Base-by-base conservation (phyloP, 2,329 filamentous ascomycete genomes). In the Botrytis squamosa region DNA sequence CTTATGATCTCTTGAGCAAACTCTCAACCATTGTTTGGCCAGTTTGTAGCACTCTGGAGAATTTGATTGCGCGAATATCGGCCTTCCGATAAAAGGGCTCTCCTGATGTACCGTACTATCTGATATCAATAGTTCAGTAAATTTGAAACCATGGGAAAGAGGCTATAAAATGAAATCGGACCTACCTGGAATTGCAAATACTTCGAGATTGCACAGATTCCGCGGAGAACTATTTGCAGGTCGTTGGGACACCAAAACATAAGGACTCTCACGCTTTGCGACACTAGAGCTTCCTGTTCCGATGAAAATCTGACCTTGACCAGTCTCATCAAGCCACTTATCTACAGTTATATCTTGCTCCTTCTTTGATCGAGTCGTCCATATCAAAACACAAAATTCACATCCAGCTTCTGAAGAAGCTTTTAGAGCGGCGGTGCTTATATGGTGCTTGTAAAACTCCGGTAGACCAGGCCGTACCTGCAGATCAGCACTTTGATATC, bases 201-300 rank as follows among this genome's bases (percentile, higher is more conserved):
- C 71, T 33, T 72, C 71, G 33, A 72, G 36, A 36, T 72, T 72
- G 38, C 71, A 72, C 16, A 72, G 33, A 9, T 46, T 62, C 44
- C 71, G 33, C 22, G 71, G 63, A 12, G 63, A 68, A 42, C n/a
- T 68, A 12, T 68, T 62, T 72, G 49, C 29, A n/a, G 71, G 63
- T 38, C 52, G 36, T 40, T 72, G 71, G 22, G 71, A 72, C 25
- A 72, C 29, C 52, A 72, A 16, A 59, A 72, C 60, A 25, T 72
- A 67, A 25, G 71, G 71, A 20, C 12, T 72, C 40, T 72, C 63
- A 36, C 63, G 63, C 42, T 72, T 72, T 9, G 52, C 63, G 36
- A 72, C 63, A 67, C 71, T 72, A 29, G 63, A 72, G 33, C 63
- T 72, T 29, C 71, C 71, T n/a, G 71, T 72, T n/a, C 71, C 71